phyloP scores from a whole-genome alignment of 2,329 filamentous ascomycete genomes.

The Tolypocladium inflatum region DNA sequence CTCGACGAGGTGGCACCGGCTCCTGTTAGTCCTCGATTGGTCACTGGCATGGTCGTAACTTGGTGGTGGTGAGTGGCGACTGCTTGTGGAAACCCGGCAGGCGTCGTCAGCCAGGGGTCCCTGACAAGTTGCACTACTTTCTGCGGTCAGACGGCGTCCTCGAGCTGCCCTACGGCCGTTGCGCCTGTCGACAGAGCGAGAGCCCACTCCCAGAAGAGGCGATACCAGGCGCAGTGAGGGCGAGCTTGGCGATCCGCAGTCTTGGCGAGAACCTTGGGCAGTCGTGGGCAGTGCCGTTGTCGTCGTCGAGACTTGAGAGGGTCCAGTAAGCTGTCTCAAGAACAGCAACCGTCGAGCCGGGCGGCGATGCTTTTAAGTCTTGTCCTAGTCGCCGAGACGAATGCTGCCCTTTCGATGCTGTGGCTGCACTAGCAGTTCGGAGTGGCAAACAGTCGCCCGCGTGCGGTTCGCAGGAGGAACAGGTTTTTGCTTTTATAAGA shows the following conservation, averaged over 20 bases:
- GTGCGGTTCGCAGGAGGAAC: background rate
- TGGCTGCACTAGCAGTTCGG: background rate
- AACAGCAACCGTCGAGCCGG: too few relatives aligned
- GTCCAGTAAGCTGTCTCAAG: too few relatives aligned
- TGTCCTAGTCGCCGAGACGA: too few relatives aligned
- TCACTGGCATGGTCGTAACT: constrained; percentile 15
- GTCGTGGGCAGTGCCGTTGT: background rate
- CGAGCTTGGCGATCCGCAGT: background rate
- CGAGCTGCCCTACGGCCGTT: constrained; percentile 16
- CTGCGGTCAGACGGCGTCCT: constrained; percentile 22
- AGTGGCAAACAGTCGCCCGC: background rate
- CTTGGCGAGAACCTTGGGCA: background rate
- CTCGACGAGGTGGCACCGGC: constrained; percentile 15
- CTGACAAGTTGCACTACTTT: constrained; percentile 20
- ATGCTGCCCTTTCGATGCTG: background rate
- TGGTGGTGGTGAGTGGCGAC: constrained; percentile 11
- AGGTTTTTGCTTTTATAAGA: background rate
- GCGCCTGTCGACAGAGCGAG: background rate
- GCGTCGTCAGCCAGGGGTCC: constrained; percentile 21
- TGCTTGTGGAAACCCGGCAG: constrained; percentile 19
- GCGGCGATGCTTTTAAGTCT: too few relatives aligned
- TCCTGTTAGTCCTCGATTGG: constrained; percentile 21
- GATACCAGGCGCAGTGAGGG: background rate
- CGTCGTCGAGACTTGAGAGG: too few relatives aligned
- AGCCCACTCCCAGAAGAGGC: background rate